These are phyloP conservation scores for Yamadazyma endophytica DNA, from an alignment of 805 yeast genomes.

Conservation along the genomic window DNA sequence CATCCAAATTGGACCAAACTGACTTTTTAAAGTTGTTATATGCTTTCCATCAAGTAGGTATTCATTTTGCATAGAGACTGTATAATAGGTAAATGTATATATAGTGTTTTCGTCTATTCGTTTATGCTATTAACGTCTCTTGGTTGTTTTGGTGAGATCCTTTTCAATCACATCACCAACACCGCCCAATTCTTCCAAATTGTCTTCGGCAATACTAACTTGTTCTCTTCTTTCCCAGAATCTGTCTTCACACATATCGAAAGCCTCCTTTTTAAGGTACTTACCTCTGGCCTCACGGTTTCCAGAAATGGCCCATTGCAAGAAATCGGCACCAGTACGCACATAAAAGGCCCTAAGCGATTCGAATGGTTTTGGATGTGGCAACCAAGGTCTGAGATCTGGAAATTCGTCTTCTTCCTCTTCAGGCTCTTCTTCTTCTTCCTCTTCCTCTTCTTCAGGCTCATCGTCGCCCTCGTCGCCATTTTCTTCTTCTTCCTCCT, in stretches of 20 bases:
- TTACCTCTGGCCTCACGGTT: constrained; percentile 86
- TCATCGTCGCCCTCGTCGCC: constrained; percentile 37
- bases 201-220: constrained; percentile 82
- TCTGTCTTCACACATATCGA: constrained; percentile 87
- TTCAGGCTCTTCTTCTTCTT: constrained; percentile 63
- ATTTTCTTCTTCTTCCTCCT: constrained; percentile 51
- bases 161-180: constrained; percentile 83
- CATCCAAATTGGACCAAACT: constrained; percentile 92
- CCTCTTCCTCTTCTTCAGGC: constrained; percentile 37
- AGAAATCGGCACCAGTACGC: constrained; percentile 80
- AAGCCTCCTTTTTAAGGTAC: constrained; percentile 80
- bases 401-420: constrained; percentile 73
- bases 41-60: constrained; percentile 95
- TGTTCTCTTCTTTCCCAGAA: constrained; percentile 99
- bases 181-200: constrained; percentile 85
- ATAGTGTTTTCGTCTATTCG: background rate
- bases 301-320: constrained; percentile 90
- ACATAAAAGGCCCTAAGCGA: constrained; percentile 76
- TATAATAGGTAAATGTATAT: constrained; percentile 2
- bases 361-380: constrained; percentile 95
- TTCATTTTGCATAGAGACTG: constrained; percentile 73
- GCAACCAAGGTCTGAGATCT: constrained; percentile 93
- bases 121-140: constrained; percentile 45
- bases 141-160: constrained; percentile 47
- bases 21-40: constrained; percentile 83